Conservation (phyloP, 1,284 basidiomycete genomes). For the Moniliella sp. region DNA sequence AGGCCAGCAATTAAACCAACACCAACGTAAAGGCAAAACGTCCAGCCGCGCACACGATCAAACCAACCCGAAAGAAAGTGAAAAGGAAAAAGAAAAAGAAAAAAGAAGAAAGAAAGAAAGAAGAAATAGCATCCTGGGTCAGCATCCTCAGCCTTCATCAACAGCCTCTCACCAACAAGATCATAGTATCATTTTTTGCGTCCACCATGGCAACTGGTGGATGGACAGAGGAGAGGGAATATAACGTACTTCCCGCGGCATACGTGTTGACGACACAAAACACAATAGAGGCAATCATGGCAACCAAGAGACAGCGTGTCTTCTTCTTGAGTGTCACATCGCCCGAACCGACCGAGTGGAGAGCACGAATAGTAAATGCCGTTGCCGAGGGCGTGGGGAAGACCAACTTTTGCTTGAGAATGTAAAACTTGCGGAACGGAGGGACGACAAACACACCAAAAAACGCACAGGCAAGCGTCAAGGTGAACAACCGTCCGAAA, state of each 20-base stretch:
- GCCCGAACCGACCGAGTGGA: constrained; percentile 38
- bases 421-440: constrained; percentile 46
- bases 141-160: no score
- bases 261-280: constrained; percentile 45
- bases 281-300: constrained; percentile 40
- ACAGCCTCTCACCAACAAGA: no score
- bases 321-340: constrained; percentile 41
- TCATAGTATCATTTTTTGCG: no score
- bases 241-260: constrained; percentile 34
- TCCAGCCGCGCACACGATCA: no score
- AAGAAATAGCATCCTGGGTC: no score
- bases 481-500: constrained; percentile 37
- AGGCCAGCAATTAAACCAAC: no score
- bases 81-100: no score
- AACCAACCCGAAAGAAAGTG: no score
- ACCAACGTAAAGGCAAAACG: no score
- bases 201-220: not conserved
- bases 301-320: constrained; percentile 40
- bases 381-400: constrained; percentile 52
- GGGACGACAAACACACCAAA: constrained; percentile 51
- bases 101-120: no score
- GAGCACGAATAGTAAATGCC: constrained; percentile 46
- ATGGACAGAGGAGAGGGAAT: not conserved
- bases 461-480: constrained; percentile 44
- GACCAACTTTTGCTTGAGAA: constrained; percentile 47